Evolutionary conservation across 1,284 basidiomycete genomes (phyloP), one percentile per base, ranked within the genome.

Genomic region (Cryptococcus sp.): DNA sequence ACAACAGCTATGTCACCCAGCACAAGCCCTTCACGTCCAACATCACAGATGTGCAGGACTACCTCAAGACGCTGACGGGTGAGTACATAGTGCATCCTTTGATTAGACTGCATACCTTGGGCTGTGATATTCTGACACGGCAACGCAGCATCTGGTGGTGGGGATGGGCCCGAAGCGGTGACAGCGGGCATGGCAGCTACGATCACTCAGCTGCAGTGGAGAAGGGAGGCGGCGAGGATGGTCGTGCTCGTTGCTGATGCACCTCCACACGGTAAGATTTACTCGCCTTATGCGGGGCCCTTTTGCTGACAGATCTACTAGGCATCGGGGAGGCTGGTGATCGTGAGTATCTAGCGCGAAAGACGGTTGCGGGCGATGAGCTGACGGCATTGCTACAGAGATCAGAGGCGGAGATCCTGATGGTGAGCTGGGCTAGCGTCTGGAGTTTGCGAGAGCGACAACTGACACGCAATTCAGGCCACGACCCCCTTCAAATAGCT

Each of bases 111-210:
- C 8, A 21, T 18, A 28, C n/a, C n/a, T 21, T 36, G 38, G 11
- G 42, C 20, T 24, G 9, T 37, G 16, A 36, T 12, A 28, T n/a
- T 12, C 21, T 36, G 21, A 39, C 33, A 8, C 28, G 5, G n/a
- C 13, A 9, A 11, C 21, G 9, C 92, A 95, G 96, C 96, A 15
- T 89, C 88, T 5, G 95, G 95, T 15, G 93, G 96, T 28, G 95
- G 95, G 12, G 95, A 99, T 80, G 95, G 96, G 0, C 96, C 96
- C 0, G 96, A 99, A 74, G 96, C 94, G 3, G 90, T 97, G 56
- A 99, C 96, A 0, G 93, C 95, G 3, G 95, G 89, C 12, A 80
- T 99, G 77, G 86, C 86, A 8, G 92, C 94, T 64, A 87, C 87
- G 15, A 73, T 93, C 64, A 84, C 85, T 55, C 76, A 79, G 11